Evolutionary conservation across 176 grass and related monocot species (phyloP).

Genomic region (Microstegium vimineum): DNA sequence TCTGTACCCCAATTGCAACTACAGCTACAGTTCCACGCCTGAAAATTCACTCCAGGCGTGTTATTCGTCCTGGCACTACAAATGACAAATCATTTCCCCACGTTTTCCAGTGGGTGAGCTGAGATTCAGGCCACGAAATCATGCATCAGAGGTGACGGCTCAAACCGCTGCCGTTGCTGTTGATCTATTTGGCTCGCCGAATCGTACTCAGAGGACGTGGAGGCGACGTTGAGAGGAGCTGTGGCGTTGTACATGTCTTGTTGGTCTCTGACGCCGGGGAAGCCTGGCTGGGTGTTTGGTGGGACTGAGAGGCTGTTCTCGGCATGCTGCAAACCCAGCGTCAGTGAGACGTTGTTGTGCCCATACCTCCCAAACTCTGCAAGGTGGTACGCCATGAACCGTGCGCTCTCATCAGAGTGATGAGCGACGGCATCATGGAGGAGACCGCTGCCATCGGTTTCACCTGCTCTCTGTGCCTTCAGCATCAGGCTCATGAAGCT

Average conservation of each 20-base stretch:
- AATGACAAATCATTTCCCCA: constrained; percentile 31
- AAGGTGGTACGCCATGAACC: constrained; percentile 67
- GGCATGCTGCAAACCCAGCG: constrained; percentile 72
- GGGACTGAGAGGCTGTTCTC: constrained; percentile 47
- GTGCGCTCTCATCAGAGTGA: constrained; percentile 29
- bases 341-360: constrained; percentile 64
- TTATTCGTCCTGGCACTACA: constrained; percentile 53
- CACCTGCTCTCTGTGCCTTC: constrained; percentile 55
- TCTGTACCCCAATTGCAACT: constrained; percentile 70
- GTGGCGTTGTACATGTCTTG: constrained; percentile 51
- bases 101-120: not conserved
- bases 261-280: constrained; percentile 40
- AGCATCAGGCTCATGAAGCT: constrained; percentile 91
- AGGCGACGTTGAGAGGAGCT: constrained; percentile 17
- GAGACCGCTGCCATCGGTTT: constrained; percentile 34
- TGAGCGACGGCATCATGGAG: constrained; percentile 45
- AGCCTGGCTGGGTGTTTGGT: constrained; percentile 44
- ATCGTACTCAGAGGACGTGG: constrained; percentile 39
- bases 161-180: constrained; percentile 54
- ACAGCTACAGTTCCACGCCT: constrained; percentile 55
- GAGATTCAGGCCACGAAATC: constrained; percentile 86
- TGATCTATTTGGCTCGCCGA: constrained; percentile 44
- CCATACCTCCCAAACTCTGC: constrained; percentile 54
- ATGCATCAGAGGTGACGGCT: constrained; percentile 60
- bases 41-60: constrained; percentile 24